Conservation (phyloP, 768 basidiomycete species). For the Termitomyces sp. region DNA sequence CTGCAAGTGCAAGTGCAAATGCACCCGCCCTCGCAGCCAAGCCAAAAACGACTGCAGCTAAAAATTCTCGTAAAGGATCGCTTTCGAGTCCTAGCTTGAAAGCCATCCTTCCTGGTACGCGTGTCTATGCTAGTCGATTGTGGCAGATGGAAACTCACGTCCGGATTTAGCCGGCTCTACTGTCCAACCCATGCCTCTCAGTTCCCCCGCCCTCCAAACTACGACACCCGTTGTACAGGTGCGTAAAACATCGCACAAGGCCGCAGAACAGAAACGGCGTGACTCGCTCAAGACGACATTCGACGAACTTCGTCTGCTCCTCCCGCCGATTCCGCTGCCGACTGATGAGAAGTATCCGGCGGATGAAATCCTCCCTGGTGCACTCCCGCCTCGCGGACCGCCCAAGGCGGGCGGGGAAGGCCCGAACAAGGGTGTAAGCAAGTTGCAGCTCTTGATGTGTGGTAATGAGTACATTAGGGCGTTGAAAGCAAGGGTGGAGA, state of each 20-base stretch:
- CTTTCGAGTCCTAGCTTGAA: constrained; percentile 55
- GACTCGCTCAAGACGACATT: constrained; percentile 95
- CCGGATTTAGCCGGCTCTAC: constrained; percentile 16
- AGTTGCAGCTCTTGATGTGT: constrained; percentile 85
- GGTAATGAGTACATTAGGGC: constrained; percentile 84
- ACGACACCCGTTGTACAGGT: constrained; percentile 27
- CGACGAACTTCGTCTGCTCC: constrained; percentile 72
- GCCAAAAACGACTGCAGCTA: constrained; percentile 15
- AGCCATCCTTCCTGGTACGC: constrained; percentile 65
- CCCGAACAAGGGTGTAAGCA: constrained; percentile 94
- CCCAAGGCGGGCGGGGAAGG: constrained; percentile 82
- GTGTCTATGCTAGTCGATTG: neutral
- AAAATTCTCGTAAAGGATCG: constrained; percentile 23
- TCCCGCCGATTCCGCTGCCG: constrained; percentile 86
- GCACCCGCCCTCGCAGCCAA: constrained; percentile 20
- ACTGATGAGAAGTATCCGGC: constrained; percentile 65
- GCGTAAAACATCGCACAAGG: constrained; percentile 86
- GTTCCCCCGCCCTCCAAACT: constrained; percentile 4
- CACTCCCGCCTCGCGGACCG: constrained; percentile 84
- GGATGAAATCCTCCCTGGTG: constrained; percentile 79
- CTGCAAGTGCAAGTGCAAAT: neutral
- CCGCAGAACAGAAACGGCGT: constrained; percentile 94
- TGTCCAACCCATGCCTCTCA: constrained; percentile 8
- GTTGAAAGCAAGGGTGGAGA: constrained; percentile 70
- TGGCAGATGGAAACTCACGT: neutral